Evolutionary conservation across 2,329 filamentous ascomycete genomes (phyloP).

Genomic region (Fusarium penzigii): DNA sequence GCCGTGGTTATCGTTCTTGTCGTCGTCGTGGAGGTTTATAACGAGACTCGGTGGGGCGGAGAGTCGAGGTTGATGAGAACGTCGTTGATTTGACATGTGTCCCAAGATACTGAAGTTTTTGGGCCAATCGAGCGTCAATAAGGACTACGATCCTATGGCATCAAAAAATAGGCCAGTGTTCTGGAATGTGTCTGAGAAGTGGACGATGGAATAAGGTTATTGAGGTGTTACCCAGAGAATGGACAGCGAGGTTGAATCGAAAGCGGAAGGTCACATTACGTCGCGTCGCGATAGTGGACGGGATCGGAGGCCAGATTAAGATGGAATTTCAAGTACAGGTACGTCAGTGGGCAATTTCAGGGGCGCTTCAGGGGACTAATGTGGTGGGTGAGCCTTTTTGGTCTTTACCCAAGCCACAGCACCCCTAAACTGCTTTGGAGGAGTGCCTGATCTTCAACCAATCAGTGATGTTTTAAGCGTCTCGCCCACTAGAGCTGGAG

Average conservation of each 20-base stretch:
- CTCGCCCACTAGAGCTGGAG: too few relatives aligned
- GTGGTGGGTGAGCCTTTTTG: too few relatives aligned
- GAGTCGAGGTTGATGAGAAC: constrained; percentile 20
- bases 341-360: background rate
- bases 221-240: background rate
- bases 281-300: background rate
- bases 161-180: background rate
- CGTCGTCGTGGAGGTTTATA: constrained; percentile 21
- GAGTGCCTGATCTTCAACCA: too few relatives aligned
- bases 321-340: background rate
- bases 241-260: background rate
- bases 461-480: too few relatives aligned
- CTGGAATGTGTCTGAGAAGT: background rate
- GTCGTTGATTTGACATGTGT: constrained; percentile 24
- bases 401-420: too few relatives aligned
- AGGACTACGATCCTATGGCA: background rate
- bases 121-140: background rate
- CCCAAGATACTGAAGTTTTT: constrained; percentile 11
- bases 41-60: constrained; percentile 29
- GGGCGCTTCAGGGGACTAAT: background rate
- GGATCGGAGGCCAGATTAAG: background rate
- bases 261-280: background rate
- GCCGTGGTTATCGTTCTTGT: constrained; percentile 15
- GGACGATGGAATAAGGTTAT: background rate
- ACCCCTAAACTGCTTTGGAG: too few relatives aligned